Evolutionary conservation across 768 basidiomycete species (phyloP).

Genomic region (Pleurotus tuoliensis): DNA sequence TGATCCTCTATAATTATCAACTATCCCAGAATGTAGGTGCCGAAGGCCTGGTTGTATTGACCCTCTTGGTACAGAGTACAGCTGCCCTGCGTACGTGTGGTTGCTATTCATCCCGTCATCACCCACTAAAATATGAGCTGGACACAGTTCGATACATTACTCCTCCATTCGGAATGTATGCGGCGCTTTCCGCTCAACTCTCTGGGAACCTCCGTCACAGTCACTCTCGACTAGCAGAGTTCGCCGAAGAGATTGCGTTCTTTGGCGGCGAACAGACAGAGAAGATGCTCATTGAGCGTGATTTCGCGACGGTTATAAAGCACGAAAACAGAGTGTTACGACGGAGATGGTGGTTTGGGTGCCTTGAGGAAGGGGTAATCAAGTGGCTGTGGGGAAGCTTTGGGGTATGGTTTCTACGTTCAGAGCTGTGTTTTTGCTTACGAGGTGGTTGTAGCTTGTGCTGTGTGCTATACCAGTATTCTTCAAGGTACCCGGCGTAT

Average conservation of each 20-base stretch:
- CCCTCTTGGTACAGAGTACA: constrained; percentile 78
- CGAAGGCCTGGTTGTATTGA: constrained; percentile 82
- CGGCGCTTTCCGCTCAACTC: constrained; percentile 83
- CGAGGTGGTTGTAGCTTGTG: constrained; percentile 46
- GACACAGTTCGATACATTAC: constrained; percentile 79
- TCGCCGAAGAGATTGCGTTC: constrained; percentile 86
- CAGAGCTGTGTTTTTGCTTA: constrained; percentile 4
- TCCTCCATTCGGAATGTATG: constrained; percentile 88
- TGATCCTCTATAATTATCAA: constrained; percentile 94
- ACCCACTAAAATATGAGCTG: too few relatives aligned
- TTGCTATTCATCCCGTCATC: not conserved
- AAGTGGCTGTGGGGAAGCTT: constrained; percentile 98
- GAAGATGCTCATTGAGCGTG: constrained; percentile 86
- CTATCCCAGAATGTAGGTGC: constrained; percentile 92
- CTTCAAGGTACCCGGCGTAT: constrained; percentile 73
- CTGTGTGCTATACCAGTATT: constrained; percentile 95
- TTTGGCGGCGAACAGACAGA: constrained; percentile 87
- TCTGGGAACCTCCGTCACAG: constrained; percentile 88
- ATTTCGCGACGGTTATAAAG: constrained; percentile 78
- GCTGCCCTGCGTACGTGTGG: constrained; percentile 69
- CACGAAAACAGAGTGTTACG: constrained; percentile 81
- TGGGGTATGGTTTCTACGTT: constrained; percentile 45
- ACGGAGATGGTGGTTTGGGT: constrained; percentile 85
- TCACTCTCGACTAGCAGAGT: constrained; percentile 87
- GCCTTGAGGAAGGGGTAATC: constrained; percentile 91